Conservation (phyloP, 23 red algal genomes). For the Pyropia yezoensis region DNA sequence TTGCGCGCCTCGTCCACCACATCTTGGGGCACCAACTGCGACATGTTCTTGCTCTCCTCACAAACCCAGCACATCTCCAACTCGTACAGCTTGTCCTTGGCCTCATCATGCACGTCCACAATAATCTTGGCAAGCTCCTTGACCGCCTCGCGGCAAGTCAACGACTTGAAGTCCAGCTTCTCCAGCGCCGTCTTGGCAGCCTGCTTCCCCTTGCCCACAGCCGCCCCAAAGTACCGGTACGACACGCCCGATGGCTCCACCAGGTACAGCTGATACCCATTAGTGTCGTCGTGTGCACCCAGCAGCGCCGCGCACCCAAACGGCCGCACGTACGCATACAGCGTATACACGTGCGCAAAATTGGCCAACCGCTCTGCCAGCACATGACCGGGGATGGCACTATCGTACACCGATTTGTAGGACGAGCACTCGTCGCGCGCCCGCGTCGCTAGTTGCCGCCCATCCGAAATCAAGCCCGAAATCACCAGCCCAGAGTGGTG, state of each 20-base stretch:
- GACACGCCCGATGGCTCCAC: slow-evolving; percentile 82
- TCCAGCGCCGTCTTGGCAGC: slow-evolving; percentile 79
- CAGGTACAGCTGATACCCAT: slow-evolving; percentile 73
- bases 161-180: slow-evolving; percentile 62
- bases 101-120: slow-evolving; percentile 68
- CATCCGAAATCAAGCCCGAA: slow-evolving; percentile 82
- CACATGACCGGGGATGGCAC: slow-evolving; percentile 68
- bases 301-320: slow-evolving; percentile 91
- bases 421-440: slow-evolving; percentile 71
- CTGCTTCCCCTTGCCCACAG: slow-evolving; percentile 84
- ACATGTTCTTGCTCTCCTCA: slow-evolving; percentile 19
- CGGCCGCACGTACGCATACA: slow-evolving; percentile 94
- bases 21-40: slow-evolving; percentile 33
- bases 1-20: slow-evolving; percentile 52
- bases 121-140: slow-evolving; percentile 78
- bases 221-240: slow-evolving; percentile 78
- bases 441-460: slow-evolving; percentile 70
- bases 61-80: slow-evolving; percentile 92
- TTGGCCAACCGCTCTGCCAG: slow-evolving; percentile 85
- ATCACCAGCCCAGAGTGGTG: slow-evolving; percentile 72
- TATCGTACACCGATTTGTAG: slow-evolving; percentile 72
- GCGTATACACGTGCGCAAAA: slow-evolving; percentile 87
- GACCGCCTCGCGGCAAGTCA: slow-evolving; percentile 63
- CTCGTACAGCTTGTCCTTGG: slow-evolving; percentile 95
- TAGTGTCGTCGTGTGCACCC: slow-evolving; percentile 29